Evolutionary conservation across 257 asterid species (phyloP), one percentile per base, ranked within the genome.

Genomic region (Solanum sejunctum): DNA sequence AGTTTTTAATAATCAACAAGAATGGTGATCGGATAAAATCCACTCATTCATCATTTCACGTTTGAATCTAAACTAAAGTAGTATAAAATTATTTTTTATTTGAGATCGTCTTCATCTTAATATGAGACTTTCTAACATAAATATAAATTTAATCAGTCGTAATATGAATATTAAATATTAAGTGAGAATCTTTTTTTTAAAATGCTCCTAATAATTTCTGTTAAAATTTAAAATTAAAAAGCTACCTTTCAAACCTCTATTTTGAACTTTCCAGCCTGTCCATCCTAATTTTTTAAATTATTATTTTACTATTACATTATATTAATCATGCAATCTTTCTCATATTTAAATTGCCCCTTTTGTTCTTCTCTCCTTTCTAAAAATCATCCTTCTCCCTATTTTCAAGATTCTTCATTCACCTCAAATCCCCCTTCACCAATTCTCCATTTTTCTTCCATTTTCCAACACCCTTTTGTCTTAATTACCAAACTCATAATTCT

Each of bases 391-490:
- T 64, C 72, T 64, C 72, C 41, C 72, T 26, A 64, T 64, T 64
- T 64, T 64, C 72, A 64, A 64, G 72, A 64, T 64, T 32, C 47
- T 66, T 66, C 73, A 66, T 28, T 66, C 73, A 66, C 73, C 73
- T 66, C 64, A n/a, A 57, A 18, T 20, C 41, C 18, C 8, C 73
- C 20, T 15, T 16, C 55, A 51, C 20, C 20, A 13, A 54, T 54
- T 63, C 70, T 63, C 10, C 71, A 63, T 63, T 26, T 23, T 63
- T 23, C 41, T 12, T 26, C 75, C 3, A 15, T 67, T 67, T 67
- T 67, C 12, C 13, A 6, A 67, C 47, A 32, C 21, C 47, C 75
- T 67, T 67, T 67, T 32, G 13, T 12, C 9, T 67, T 32, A 67
- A 32, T 32, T 2, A 67, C 47, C 32, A 67, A 67, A 32, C 47